A percentile compares a stretch with the other conserved stretches of the same genome.
Conservation (phyloP, 2,329 filamentous ascomycete species). For the Harringtonia lauricola region DNA sequence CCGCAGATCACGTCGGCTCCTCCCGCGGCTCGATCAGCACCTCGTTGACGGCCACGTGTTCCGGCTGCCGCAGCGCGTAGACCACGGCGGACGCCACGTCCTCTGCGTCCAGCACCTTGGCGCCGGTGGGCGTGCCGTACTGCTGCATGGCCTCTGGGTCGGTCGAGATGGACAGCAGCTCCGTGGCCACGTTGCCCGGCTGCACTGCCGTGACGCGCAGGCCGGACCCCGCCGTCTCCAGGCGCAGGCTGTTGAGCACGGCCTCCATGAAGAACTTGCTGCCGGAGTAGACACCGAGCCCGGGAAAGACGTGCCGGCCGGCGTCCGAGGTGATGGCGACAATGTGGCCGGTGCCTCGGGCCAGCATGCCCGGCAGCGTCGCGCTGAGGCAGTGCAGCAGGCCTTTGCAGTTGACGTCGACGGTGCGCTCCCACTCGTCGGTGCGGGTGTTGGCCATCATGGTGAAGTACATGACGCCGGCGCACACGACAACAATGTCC, state of each 20-base stretch:
- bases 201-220: conserved; percentile 65
- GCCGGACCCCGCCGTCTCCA: conserved; percentile 66
- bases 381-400: conserved; percentile 62
- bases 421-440: conserved; percentile 71
- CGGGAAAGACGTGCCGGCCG: conserved; percentile 71
- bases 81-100: conserved; percentile 66
- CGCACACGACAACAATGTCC: conserved; percentile 70
- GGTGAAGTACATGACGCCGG: conserved; percentile 82
- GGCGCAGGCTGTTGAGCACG: conserved; percentile 60
- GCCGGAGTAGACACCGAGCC: conserved; percentile 70
- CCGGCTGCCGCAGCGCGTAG: conserved; percentile 62
- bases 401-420: conserved; percentile 81
- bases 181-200: conserved; percentile 66
- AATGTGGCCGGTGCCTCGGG: conserved; percentile 58
- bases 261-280: conserved; percentile 82
- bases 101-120: conserved; percentile 61
- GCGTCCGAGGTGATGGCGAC: conserved; percentile 77
- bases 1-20: conserved; percentile 49
- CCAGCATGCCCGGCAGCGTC: conserved; percentile 60
- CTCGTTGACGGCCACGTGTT: conserved; percentile 71
- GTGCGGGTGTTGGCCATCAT: conserved; percentile 69
- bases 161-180: conserved; percentile 62
- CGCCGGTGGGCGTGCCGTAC: conserved; percentile 64
- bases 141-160: conserved; percentile 69
- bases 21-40: conserved; percentile 68